phyloP scores from a whole-genome alignment of 306 rosid genomes.

The Vicia sativa region DNA sequence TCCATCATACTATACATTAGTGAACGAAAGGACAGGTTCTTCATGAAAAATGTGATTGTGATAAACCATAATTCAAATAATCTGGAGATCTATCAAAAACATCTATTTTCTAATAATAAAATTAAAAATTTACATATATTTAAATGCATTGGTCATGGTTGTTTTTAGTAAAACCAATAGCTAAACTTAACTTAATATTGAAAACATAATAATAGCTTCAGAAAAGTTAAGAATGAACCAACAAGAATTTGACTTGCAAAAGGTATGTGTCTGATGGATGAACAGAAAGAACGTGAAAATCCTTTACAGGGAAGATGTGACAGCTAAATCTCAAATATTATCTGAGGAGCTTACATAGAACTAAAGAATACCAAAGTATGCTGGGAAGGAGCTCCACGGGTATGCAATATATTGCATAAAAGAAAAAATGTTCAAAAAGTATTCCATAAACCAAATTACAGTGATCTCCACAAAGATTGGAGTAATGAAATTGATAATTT shows the following conservation, averaged over 20 bases:
- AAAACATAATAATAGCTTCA: not conserved
- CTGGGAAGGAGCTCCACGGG: conserved; percentile 2
- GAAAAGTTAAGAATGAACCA: not conserved
- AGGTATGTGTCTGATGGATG: not conserved
- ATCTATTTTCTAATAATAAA: conserved; percentile 10
- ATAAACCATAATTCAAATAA: conserved; percentile 33
- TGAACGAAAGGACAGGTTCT: conserved; percentile 12
- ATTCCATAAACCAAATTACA: conserved; percentile 27
- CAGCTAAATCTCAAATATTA: not conserved
- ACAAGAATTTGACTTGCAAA: conserved; percentile 6
- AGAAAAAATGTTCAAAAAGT: conserved; percentile 3
- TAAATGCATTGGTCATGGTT: not conserved
- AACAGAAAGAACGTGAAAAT: conserved; percentile 17
- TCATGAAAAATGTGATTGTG: conserved; percentile 16
- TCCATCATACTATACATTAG: conserved; percentile 33
- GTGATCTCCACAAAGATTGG: not conserved
- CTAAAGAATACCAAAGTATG: conserved; percentile 7
- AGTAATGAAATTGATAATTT: conserved; percentile 24
- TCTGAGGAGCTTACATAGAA: conserved; percentile 7
- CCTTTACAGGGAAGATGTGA: not conserved
- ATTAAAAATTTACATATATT: conserved; percentile 4
- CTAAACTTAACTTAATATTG: not conserved
- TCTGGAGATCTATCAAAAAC: not conserved
- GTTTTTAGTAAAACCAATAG: conserved; percentile 8
- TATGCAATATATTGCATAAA: conserved; percentile 16